Conservation (phyloP, 345 rosid genomes). For the Eucalyptus melliodora region DNA sequence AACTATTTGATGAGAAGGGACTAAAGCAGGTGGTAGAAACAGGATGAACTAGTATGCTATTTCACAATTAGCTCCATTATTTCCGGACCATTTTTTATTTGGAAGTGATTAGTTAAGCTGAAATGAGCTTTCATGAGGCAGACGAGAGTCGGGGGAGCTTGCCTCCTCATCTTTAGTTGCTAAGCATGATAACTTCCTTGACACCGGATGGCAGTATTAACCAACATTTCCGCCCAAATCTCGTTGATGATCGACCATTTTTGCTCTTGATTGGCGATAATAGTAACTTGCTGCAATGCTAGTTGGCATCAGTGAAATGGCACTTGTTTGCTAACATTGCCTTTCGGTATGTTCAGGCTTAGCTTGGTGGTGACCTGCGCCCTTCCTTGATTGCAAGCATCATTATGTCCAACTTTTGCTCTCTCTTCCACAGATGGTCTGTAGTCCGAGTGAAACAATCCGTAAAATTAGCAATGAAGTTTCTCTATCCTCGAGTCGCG, state of each 20-base stretch:
- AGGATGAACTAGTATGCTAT: no score
- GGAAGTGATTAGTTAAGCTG: no score
- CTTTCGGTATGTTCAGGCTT: not conserved
- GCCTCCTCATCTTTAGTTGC: constrained; percentile 33
- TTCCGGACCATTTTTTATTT: rapidly evolving
- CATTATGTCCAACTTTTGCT: not conserved
- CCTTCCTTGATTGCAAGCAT: not conserved
- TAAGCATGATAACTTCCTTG: constrained; percentile 15
- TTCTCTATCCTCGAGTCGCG: not conserved
- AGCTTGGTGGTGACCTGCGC: not conserved
- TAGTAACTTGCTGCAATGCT: not conserved
- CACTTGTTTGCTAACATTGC: not conserved
- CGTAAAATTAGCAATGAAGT: not conserved
- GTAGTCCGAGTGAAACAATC: not conserved
- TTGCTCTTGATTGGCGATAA: not conserved
- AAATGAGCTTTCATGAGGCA: constrained; percentile 36
- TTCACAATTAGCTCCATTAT: no score
- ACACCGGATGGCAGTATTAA: not conserved
- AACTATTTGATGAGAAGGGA: no score
- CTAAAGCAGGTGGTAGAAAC: no score
- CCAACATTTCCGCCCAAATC: constrained; percentile 4
- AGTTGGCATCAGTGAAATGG: not conserved
- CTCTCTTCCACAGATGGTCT: not conserved
- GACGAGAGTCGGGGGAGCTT: constrained; percentile 29
- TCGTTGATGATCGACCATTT: not conserved